A percentile compares a stretch with the other conserved stretches of the same genome.
Conservation (phyloP, 2,329 filamentous ascomycete genomes). For the Ascochyta clinopodiicola region DNA sequence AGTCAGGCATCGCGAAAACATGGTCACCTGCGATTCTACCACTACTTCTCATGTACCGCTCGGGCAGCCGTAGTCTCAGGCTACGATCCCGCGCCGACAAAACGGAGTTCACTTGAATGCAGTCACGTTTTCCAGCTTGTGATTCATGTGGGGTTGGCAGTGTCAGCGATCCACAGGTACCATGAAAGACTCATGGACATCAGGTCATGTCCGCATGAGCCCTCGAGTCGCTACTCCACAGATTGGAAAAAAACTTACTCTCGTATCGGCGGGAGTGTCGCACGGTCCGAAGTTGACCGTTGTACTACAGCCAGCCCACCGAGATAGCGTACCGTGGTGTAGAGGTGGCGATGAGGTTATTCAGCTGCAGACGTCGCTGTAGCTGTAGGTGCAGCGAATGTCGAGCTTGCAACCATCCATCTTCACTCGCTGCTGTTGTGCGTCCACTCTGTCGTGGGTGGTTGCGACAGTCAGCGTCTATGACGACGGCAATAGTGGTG, state of each 20-base stretch:
- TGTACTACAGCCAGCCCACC: constrained; percentile 22
- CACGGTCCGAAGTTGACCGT: constrained; percentile 20
- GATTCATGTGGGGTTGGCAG: background rate
- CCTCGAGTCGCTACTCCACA: background rate
- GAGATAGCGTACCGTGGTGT: constrained; percentile 25
- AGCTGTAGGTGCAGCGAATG: background rate
- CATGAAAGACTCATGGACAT: constrained; percentile 1
- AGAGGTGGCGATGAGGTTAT: background rate
- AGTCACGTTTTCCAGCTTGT: background rate
- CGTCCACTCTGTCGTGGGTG: background rate
- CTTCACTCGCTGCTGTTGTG: background rate
- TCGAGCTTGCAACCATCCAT: background rate
- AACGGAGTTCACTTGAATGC: too few species aligned
- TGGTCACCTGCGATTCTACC: background rate
- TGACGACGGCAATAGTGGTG: constrained; percentile 4
- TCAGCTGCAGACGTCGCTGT: constrained; percentile 1
- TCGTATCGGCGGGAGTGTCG: constrained; percentile 7
- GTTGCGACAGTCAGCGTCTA: background rate
- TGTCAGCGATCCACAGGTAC: constrained; percentile 7
- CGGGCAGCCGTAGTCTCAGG: background rate
- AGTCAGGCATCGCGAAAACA: constrained; percentile 7
- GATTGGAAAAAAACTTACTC: background rate
- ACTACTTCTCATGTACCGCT: background rate
- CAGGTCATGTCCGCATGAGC: constrained; percentile 8
- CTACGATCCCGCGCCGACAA: background rate